Percentiles rank a stretch among this genome's conserved stretches.
These are phyloP conservation scores for Orbilia javanica DNA, from an alignment of 2,329 filamentous ascomycete species.

Conservation along the genomic window DNA sequence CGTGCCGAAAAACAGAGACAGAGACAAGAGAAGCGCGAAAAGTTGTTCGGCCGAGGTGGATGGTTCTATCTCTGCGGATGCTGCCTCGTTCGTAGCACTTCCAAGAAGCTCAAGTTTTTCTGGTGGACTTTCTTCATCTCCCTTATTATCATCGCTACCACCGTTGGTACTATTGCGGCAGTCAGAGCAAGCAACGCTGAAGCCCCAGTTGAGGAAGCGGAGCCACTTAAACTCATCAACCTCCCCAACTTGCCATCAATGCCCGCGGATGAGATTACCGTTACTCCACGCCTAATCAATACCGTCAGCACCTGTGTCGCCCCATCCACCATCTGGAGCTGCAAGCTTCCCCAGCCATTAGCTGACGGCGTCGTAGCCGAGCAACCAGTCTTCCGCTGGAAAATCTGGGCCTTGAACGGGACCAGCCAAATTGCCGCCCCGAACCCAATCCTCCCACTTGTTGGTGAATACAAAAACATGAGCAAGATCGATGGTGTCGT, in stretches of 20 bases:
- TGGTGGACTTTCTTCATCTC: constrained; percentile 50
- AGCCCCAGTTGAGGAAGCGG: constrained; percentile 5
- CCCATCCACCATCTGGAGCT: constrained; percentile 53
- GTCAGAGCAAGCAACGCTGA: constrained; percentile 47
- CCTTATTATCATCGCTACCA: constrained; percentile 24
- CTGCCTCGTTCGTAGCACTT: constrained; percentile 48
- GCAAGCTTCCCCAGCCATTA: constrained; percentile 53
- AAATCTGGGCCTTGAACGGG: constrained; percentile 38
- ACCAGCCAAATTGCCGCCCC: constrained; percentile 31
- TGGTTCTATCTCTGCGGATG: constrained; percentile 46
- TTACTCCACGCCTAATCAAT: constrained; percentile 45
- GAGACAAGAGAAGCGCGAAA: constrained; percentile 51
- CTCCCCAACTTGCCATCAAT: constrained; percentile 42
- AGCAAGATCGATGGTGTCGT: constrained; percentile 50
- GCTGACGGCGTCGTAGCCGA: constrained; percentile 1
- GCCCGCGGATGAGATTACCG: constrained; percentile 34
- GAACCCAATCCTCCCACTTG: constrained; percentile 17
- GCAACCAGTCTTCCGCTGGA: constrained; percentile 48
- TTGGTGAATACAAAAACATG: constrained; percentile 51
- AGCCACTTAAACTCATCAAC: constrained; percentile 33
- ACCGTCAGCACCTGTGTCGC: constrained; percentile 49
- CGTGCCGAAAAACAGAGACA: constrained; percentile 46
- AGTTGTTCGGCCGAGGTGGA: constrained; percentile 43
- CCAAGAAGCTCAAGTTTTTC: constrained; percentile 49
- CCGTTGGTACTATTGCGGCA: constrained; percentile 22